These are phyloP conservation scores for Apophysomyces sp. DNA, from an alignment of 371 early-diverging fungal species.

Conservation along the genomic window DNA sequence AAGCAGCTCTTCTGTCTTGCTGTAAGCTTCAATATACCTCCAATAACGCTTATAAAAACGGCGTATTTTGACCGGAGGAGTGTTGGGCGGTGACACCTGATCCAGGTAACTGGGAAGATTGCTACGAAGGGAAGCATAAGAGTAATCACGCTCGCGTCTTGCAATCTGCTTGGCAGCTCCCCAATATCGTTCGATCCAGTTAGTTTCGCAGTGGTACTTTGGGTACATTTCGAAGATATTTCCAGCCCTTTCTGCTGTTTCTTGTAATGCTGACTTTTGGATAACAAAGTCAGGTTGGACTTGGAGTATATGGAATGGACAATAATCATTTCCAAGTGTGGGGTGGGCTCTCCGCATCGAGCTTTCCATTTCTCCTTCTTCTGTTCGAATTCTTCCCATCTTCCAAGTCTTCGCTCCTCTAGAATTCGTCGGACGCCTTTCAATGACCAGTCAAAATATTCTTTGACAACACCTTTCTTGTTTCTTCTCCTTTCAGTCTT, in stretches of 20 bases:
- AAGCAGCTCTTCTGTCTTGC: neutral
- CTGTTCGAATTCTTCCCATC: no score
- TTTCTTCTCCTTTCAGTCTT: neutral
- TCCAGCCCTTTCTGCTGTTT: neutral
- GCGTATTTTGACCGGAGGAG: neutral
- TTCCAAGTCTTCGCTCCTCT: no score
- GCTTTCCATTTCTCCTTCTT: no score
- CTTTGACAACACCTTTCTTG: neutral
- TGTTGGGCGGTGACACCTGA: neutral
- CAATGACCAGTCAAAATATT: neutral
- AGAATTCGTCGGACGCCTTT: neutral
- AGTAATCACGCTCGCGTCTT: neutral
- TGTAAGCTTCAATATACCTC: conserved; percentile 6
- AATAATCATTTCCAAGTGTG: no score
- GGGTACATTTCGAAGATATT: conserved; percentile 7
- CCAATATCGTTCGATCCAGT: conserved; percentile 12
- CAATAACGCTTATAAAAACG: conserved; percentile 3
- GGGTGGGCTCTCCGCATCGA: no score
- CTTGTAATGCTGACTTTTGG: conserved; percentile 8
- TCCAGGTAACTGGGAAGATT: conserved; percentile 1
- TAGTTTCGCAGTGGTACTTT: conserved; percentile 18
- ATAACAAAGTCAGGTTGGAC: conserved; percentile 10
- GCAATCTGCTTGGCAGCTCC: conserved; percentile 4
- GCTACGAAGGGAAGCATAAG: neutral
- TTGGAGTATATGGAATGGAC: conserved; percentile 1